These are phyloP conservation scores for Coniochaeta ligniaria DNA, from an alignment of 2,329 filamentous ascomycete genomes.

Conservation along the genomic window DNA sequence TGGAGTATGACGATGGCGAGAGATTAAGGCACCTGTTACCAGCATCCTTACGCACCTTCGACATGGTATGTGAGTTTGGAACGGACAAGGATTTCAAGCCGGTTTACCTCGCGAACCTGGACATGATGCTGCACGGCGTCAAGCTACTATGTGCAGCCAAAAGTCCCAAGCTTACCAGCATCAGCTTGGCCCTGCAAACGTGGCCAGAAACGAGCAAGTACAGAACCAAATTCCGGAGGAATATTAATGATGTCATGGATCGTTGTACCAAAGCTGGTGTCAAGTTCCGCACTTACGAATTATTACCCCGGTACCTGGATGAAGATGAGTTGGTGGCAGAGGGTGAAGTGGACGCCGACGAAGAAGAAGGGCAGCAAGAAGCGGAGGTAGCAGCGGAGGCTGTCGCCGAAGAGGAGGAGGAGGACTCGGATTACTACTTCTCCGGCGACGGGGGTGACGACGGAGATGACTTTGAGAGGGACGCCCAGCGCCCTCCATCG, in stretches of 20 bases:
- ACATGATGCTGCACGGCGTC: conserved; percentile 18
- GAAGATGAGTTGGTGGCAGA: conserved; percentile 13
- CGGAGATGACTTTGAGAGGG: conserved; percentile 16
- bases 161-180: conserved; percentile 11
- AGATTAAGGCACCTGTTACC: conserved; percentile 16
- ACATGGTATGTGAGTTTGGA: conserved; percentile 18
- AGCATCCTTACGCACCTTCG: conserved; percentile 14
- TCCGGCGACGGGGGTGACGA: conserved; percentile 18
- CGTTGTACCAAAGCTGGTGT: conserved; percentile 14
- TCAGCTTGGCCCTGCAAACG: conserved; percentile 17
- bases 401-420: conserved; percentile 15
- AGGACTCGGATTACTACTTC: conserved; percentile 19
- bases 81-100: conserved; percentile 17
- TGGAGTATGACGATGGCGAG: conserved; percentile 19
- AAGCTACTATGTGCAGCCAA: conserved; percentile 12
- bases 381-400: conserved; percentile 8
- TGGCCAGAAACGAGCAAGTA: conserved; percentile 18
- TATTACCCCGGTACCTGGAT: conserved; percentile 16
- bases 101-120: conserved; percentile 17
- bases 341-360: not conserved
- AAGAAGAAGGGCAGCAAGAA: conserved; percentile 1
- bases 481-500: conserved; percentile 14
- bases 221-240: conserved; percentile 14
- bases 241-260: conserved; percentile 12
- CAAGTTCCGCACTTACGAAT: conserved; percentile 15